These are phyloP conservation scores for Suillus tomentosus DNA, from an alignment of 768 basidiomycete genomes.

Conservation along the genomic window DNA sequence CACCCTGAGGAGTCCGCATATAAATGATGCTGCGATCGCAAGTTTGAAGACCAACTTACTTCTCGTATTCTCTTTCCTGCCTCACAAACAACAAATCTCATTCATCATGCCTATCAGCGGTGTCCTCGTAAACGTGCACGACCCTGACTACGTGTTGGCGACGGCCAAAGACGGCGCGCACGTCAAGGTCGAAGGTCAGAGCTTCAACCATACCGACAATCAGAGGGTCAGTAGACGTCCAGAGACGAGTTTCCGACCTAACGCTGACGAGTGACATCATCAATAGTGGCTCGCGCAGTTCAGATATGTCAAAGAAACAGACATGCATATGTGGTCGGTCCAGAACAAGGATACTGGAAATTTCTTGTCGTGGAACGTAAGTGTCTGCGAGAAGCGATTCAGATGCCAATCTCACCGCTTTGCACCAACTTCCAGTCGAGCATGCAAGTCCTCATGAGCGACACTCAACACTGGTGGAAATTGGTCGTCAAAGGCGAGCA, in stretches of 20 bases:
- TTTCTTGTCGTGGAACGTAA: background rate
- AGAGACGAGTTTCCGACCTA: background rate
- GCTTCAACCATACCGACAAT: background rate
- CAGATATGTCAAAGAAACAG: too few species aligned
- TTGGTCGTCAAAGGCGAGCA: accelerated
- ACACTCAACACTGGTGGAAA: background rate
- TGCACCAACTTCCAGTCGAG: background rate
- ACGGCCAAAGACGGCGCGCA: accelerated
- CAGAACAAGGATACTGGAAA: background rate
- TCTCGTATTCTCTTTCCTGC: background rate
- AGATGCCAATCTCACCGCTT: background rate
- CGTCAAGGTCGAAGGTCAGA: background rate
- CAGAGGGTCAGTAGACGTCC: background rate
- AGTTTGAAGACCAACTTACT: background rate
- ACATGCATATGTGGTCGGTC: background rate
- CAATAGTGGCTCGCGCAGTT: background rate
- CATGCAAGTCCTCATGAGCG: background rate
- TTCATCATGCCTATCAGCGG: background rate
- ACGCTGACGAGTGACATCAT: background rate
- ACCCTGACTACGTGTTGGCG: background rate
- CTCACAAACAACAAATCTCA: background rate
- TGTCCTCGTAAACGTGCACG: background rate
- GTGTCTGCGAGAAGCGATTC: background rate
- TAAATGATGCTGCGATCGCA: background rate
- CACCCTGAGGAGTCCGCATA: background rate